A percentile compares a stretch with the other conserved stretches of the same genome.
phyloP scores from a whole-genome alignment of 805 yeast genomes.

The Tetrapisispora namnaoensis region DNA sequence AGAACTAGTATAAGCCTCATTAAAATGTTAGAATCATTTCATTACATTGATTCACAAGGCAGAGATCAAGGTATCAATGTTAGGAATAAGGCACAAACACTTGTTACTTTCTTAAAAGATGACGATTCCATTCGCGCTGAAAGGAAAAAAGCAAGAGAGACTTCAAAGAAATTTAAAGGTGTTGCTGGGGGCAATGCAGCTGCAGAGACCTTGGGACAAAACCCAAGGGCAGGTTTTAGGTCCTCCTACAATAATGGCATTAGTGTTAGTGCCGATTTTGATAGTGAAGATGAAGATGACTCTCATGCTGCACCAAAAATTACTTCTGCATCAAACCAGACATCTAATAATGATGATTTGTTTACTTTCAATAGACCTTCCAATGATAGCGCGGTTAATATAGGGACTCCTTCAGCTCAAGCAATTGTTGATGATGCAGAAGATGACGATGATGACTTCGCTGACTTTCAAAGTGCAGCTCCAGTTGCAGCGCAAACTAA shows the following conservation, averaged over 20 bases:
- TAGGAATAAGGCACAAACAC: slow-evolving; percentile 77
- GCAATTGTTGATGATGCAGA: slow-evolving; percentile 23
- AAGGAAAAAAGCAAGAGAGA: slow-evolving; percentile 82
- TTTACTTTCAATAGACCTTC: not conserved
- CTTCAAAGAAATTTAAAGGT: slow-evolving; percentile 74
- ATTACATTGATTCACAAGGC: slow-evolving; percentile 87
- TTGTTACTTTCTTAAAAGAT: slow-evolving; percentile 62
- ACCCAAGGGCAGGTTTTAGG: slow-evolving; percentile 23
- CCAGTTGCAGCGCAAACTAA: slow-evolving; percentile 27
- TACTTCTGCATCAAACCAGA: slow-evolving; percentile 41
- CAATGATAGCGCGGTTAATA: slow-evolving; percentile 5
- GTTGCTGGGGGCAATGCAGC: slow-evolving; percentile 51
- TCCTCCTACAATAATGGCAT: slow-evolving; percentile 20
- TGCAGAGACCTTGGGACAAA: slow-evolving; percentile 18
- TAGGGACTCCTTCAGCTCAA: slow-evolving; percentile 29
- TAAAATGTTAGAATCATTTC: slow-evolving; percentile 85
- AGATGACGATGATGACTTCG: slow-evolving; percentile 67
- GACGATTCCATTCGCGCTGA: slow-evolving; percentile 70
- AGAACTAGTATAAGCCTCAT: slow-evolving; percentile 72
- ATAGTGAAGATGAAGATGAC: slow-evolving; percentile 50
- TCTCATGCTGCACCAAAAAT: slow-evolving; percentile 55
- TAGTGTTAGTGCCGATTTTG: slow-evolving; percentile 32
- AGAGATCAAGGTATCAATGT: slow-evolving; percentile 95
- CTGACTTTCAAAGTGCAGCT: slow-evolving; percentile 66
- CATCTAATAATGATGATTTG: not conserved